phyloP scores from a whole-genome alignment of 2,329 filamentous ascomycete species.

The Colletotrichum sp. region DNA sequence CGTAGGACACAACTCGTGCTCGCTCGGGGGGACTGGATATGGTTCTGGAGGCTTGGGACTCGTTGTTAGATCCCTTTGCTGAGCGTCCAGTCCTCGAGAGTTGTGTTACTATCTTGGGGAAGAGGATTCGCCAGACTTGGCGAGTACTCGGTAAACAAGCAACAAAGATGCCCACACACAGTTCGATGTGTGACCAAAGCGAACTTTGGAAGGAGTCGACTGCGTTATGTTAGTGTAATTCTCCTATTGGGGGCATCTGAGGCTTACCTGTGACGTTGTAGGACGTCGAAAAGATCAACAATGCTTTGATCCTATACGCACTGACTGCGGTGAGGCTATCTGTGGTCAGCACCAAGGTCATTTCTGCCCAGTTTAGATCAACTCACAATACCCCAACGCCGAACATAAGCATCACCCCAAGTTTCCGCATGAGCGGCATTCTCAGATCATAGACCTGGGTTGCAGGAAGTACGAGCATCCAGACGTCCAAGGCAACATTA shows the following conservation, averaged over 20 bases:
- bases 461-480: conserved; percentile 47
- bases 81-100: background rate
- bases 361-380: background rate
- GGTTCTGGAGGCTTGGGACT: background rate
- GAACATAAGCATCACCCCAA: conserved; percentile 42
- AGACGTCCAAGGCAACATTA: conserved; percentile 49
- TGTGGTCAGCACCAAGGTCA: too few relatives aligned
- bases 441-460: conserved; percentile 34
- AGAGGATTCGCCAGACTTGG: background rate
- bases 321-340: conserved; percentile 6
- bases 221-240: background rate
- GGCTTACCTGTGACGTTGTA: conserved; percentile 11
- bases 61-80: background rate
- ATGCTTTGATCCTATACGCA: conserved; percentile 2
- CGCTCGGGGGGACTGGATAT: background rate
- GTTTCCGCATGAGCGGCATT: conserved; percentile 38
- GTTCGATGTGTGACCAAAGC: conserved; percentile 1
- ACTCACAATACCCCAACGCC: conserved; percentile 30
- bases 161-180: conserved; percentile 5
- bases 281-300: background rate
- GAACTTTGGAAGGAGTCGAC: background rate
- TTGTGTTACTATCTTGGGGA: conserved; percentile 2
- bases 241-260: accelerated
- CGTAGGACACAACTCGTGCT: background rate
- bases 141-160: conserved; percentile 9